Evolutionary conservation across 108 stramenopile species (phyloP).

Genomic region (Cyclotella cryptica): DNA sequence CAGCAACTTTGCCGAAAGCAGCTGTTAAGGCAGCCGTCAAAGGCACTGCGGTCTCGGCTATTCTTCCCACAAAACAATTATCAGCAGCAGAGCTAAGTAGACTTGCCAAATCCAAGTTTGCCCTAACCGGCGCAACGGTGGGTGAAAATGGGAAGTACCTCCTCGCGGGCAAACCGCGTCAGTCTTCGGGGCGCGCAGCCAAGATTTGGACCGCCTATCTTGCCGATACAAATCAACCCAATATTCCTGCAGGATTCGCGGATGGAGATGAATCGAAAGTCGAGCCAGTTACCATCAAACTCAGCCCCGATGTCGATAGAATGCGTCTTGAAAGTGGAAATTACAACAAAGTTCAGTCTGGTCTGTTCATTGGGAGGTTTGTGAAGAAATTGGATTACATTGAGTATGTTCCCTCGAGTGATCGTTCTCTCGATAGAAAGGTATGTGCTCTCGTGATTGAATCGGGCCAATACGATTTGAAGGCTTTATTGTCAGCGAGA

Average conservation of each 20-base stretch:
- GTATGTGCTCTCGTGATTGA: slow-evolving; percentile 64
- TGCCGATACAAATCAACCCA: slow-evolving; percentile 34
- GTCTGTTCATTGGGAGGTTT: slow-evolving; percentile 48
- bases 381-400: slow-evolving; percentile 57
- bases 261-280: slow-evolving; percentile 45
- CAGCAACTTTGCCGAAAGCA: slow-evolving; percentile 2
- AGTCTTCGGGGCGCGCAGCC: slow-evolving; percentile 46
- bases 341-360: slow-evolving; percentile 56
- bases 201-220: slow-evolving; percentile 54
- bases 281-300: slow-evolving; percentile 47
- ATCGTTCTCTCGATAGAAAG: slow-evolving; percentile 36
- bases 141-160: slow-evolving; percentile 49
- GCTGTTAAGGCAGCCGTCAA: background rate
- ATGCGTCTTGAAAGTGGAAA: slow-evolving; percentile 55
- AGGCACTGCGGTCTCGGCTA: slow-evolving; percentile 6
- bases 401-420: slow-evolving; percentile 28
- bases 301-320: slow-evolving; percentile 42
- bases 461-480: slow-evolving; percentile 63
- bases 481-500: slow-evolving; percentile 48
- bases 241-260: slow-evolving; percentile 34
- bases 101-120: slow-evolving; percentile 44
- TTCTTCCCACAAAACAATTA: background rate
- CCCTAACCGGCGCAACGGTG: slow-evolving; percentile 41
- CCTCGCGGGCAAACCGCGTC: slow-evolving; percentile 52
- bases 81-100: slow-evolving; percentile 32